These are phyloP conservation scores for Bauhinia variegata DNA, from an alignment of 306 rosid species.

Conservation along the genomic window DNA sequence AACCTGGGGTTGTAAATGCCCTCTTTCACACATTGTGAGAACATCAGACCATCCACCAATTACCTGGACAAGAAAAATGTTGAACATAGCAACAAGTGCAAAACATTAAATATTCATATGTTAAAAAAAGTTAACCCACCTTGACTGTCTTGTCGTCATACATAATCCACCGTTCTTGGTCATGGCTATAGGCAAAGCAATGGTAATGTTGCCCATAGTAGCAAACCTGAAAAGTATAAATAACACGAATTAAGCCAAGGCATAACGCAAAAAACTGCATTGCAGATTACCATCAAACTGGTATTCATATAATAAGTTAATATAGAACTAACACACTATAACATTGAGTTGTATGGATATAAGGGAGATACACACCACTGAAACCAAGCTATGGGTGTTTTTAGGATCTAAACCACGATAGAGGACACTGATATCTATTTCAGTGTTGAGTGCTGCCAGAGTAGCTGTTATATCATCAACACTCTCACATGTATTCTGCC, in stretches of 20 bases:
- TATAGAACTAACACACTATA: conserved; percentile 4
- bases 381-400: conserved; percentile 75
- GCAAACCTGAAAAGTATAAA: conserved; percentile 68
- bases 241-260: conserved; percentile 27
- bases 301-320: neutral
- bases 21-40: conserved; percentile 79
- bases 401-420: conserved; percentile 86
- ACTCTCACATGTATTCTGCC: conserved; percentile 94
- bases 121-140: conserved; percentile 53
- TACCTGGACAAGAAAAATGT: conserved; percentile 51
- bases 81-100: conserved; percentile 30
- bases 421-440: conserved; percentile 75
- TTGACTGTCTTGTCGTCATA: conserved; percentile 92
- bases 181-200: conserved; percentile 93
- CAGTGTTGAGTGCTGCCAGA: conserved; percentile 73
- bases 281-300: conserved; percentile 6
- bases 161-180: conserved; percentile 79
- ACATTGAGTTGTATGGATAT: neutral
- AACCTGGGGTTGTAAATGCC: conserved; percentile 97
- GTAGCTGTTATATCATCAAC: conserved; percentile 77
- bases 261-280: conserved; percentile 12
- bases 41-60: conserved; percentile 95
- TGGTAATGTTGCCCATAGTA: conserved; percentile 98
- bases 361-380: conserved; percentile 72
- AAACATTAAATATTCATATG: conserved; percentile 9